A percentile compares a stretch with the other conserved stretches of the same genome.
Conservation (phyloP, 2,329 filamentous ascomycete species). For the Colletotrichum sp. region DNA sequence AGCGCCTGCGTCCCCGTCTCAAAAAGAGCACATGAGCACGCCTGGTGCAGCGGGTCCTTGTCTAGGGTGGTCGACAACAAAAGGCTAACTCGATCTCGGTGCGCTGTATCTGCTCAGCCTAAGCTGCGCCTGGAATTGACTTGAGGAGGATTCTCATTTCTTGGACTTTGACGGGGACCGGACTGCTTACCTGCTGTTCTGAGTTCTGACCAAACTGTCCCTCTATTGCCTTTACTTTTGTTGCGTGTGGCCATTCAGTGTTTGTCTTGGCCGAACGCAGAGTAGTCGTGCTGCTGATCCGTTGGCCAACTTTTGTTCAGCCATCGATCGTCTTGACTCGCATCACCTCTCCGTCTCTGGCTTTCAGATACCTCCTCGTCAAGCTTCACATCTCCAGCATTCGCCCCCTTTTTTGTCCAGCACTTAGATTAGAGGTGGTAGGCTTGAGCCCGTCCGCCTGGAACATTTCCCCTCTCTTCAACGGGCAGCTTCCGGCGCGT, state of each 20-base stretch:
- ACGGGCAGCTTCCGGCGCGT: neutral
- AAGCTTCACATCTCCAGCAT: neutral
- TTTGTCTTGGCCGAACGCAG: neutral
- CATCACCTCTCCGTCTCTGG: neutral
- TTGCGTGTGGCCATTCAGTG: neutral
- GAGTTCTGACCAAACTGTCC: neutral
- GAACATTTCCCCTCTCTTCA: neutral
- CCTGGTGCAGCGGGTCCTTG: slow-evolving; percentile 43
- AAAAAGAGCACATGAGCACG: slow-evolving; percentile 54
- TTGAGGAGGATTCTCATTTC: neutral
- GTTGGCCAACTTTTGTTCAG: neutral
- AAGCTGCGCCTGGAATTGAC: neutral
- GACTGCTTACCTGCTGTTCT: neutral
- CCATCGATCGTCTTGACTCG: neutral
- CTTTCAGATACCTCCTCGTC: neutral
- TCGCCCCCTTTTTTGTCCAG: neutral
- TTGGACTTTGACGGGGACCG: neutral
- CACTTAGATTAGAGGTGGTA: neutral
- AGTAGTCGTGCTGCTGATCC: neutral
- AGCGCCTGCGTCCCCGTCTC: slow-evolving; percentile 44
- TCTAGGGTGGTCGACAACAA: slow-evolving; percentile 12
- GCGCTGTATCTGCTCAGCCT: neutral
- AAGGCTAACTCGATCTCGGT: slow-evolving; percentile 14
- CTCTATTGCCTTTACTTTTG: neutral
- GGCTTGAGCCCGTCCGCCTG: neutral